phyloP scores from a whole-genome alignment of 192 early-diverging fungal genomes.

The Coemansia sp. region DNA sequence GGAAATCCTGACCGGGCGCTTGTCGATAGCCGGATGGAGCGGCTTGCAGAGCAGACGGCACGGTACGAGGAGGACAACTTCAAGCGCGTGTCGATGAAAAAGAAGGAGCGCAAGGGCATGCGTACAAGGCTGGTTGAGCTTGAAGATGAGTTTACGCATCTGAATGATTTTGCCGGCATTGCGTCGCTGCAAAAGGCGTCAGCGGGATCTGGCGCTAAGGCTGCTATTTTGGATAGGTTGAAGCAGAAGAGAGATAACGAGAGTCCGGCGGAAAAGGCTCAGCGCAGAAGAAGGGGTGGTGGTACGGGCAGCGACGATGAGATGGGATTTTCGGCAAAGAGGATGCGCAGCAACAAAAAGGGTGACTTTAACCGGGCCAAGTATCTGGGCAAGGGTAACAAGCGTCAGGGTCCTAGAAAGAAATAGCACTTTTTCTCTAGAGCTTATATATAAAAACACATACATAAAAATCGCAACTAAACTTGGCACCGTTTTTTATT shows the following conservation, averaged over 20 bases:
- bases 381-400: conserved; percentile 17
- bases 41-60: conserved; percentile 63
- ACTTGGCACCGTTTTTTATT: too few species aligned
- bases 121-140: conserved; percentile 63
- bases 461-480: too few species aligned
- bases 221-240: conserved; percentile 42
- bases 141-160: conserved; percentile 81
- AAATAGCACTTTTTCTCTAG: too few species aligned
- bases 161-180: conserved; percentile 58
- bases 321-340: conserved; percentile 7
- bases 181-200: conserved; percentile 33
- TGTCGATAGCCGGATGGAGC: conserved; percentile 58
- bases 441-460: too few species aligned
- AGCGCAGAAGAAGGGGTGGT: conserved; percentile 33
- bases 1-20: conserved; percentile 71
- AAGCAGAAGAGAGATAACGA: conserved; percentile 36
- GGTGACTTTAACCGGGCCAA: conserved; percentile 43
- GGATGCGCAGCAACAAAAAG: conserved; percentile 17
- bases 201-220: conserved; percentile 16
- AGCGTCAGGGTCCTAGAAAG: conserved; percentile 9
- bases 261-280: conserved; percentile 43
- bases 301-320: conserved; percentile 24
- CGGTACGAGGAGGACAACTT: conserved; percentile 91
- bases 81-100: conserved; percentile 68
- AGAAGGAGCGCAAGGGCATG: conserved; percentile 74